These are phyloP conservation scores for Cercophora sp. DNA, from an alignment of 495 filamentous ascomycete genomes.

Conservation along the genomic window DNA sequence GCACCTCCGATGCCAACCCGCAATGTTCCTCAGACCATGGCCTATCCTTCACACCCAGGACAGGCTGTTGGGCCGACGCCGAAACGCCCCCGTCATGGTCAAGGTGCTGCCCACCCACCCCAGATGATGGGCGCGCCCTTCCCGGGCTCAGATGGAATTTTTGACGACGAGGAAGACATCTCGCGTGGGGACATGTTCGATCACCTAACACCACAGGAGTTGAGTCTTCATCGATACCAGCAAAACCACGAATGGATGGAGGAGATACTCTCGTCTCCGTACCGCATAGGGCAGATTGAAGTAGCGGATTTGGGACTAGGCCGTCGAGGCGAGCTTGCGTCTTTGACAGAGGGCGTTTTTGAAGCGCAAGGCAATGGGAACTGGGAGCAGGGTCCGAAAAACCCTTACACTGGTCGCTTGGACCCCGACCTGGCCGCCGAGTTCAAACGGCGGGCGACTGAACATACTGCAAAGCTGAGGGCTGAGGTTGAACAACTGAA, in stretches of 20 bases:
- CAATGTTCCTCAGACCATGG: conserved; percentile 46
- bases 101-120: conserved; percentile 24
- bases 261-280: conserved; percentile 87
- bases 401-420: conserved; percentile 56
- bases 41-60: conserved; percentile 46
- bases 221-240: conserved; percentile 76
- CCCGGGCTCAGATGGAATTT: conserved; percentile 45
- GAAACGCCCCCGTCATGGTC: conserved; percentile 30
- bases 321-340: conserved; percentile 76
- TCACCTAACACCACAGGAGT: conserved; percentile 77
- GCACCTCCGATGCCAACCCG: conserved; percentile 30
- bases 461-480: conserved; percentile 60
- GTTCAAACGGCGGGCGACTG: conserved; percentile 68
- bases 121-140: conserved; percentile 26
- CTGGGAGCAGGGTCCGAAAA: conserved; percentile 40
- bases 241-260: conserved; percentile 99
- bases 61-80: conserved; percentile 40
- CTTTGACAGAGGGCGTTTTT: conserved; percentile 74
- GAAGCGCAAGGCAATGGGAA: conserved; percentile 57
- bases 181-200: conserved; percentile 84
- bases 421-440: conserved; percentile 65
- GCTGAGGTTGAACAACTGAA: conserved; percentile 81
- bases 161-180: conserved; percentile 87
- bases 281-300: conserved; percentile 74
- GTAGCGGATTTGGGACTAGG: conserved; percentile 84